phyloP scores from a whole-genome alignment of 352 stramenopile species.

The Pythium brassicae region DNA sequence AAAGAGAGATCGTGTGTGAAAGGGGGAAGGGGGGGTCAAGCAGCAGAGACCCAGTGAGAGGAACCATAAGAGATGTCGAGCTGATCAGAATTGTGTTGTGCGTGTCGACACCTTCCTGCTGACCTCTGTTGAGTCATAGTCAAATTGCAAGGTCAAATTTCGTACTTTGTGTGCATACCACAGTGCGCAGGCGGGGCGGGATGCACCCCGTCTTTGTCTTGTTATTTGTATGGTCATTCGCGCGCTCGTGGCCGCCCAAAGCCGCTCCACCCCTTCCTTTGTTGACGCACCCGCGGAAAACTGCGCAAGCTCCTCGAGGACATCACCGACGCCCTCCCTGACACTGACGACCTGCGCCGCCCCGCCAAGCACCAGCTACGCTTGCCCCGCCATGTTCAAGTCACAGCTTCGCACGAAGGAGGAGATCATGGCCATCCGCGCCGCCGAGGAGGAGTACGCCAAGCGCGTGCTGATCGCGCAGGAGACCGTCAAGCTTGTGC shows the following conservation, averaged over 20 bases:
- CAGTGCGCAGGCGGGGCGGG: background rate
- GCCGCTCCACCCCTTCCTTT: constrained; percentile 5
- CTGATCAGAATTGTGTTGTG: no score
- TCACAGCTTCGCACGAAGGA: constrained; percentile 78
- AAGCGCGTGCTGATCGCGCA: constrained; percentile 72
- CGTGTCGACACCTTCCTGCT: no score
- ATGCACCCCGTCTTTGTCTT: constrained; percentile 7
- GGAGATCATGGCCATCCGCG: constrained; percentile 75
- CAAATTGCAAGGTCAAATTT: background rate
- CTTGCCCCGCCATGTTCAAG: constrained; percentile 34
- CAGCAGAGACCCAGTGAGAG: no score
- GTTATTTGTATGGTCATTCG: constrained; percentile 10
- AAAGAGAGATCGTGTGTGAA: no score
- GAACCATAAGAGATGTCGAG: no score
- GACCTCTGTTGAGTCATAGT: background rate
- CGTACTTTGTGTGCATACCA: constrained; percentile 6
- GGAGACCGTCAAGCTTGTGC: constrained; percentile 81
- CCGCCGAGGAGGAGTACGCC: constrained; percentile 72
- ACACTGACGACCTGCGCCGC: background rate
- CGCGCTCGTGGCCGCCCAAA: constrained; percentile 17
- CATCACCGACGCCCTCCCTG: background rate
- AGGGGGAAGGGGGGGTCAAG: no score
- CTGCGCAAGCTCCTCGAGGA: background rate
- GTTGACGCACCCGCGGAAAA: constrained; percentile 10
- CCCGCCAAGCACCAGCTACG: background rate